Evolutionary conservation across 805 yeast species (phyloP).

Genomic region (Sungouiella thailandica): DNA sequence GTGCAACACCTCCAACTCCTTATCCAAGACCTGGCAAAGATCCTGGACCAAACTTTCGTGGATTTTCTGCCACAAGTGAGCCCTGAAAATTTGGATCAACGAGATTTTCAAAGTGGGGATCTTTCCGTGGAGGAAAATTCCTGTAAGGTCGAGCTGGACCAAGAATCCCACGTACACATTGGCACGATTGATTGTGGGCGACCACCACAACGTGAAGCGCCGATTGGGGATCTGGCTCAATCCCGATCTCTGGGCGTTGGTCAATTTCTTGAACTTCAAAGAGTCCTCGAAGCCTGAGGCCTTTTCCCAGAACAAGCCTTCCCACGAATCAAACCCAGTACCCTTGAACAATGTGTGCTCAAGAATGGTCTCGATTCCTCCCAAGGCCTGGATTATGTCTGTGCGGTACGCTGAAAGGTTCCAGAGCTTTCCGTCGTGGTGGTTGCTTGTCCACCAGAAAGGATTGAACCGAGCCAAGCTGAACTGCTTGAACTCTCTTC

Average conservation of each 20-base stretch:
- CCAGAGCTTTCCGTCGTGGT: constrained; percentile 96
- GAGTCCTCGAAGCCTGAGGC: constrained; percentile 97
- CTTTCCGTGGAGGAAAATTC: constrained; percentile 95
- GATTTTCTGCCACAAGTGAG: constrained; percentile 98
- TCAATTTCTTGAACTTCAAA: constrained; percentile 86
- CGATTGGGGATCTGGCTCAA: constrained; percentile 96
- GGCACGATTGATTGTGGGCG: constrained; percentile 97
- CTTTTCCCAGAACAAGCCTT: constrained; percentile 97
- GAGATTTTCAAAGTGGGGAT: constrained; percentile 96
- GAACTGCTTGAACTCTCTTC: constrained; percentile 74
- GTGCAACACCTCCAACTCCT: constrained; percentile 75
- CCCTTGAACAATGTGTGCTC: constrained; percentile 95
- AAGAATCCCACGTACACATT: constrained; percentile 96
- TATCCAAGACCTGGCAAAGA: constrained; percentile 85
- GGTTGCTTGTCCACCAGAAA: constrained; percentile 93
- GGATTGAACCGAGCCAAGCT: constrained; percentile 73
- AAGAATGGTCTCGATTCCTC: constrained; percentile 93
- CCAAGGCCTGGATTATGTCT: constrained; percentile 94
- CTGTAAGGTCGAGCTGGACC: constrained; percentile 94
- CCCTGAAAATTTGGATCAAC: constrained; percentile 91
- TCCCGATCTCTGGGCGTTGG: constrained; percentile 97
- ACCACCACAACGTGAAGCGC: constrained; percentile 98
- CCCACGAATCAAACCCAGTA: constrained; percentile 98
- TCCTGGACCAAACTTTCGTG: constrained; percentile 95
- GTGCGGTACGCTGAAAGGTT: constrained; percentile 87